Conservation (phyloP, 768 basidiomycete genomes). For the Multifurca ochricompacta region DNA sequence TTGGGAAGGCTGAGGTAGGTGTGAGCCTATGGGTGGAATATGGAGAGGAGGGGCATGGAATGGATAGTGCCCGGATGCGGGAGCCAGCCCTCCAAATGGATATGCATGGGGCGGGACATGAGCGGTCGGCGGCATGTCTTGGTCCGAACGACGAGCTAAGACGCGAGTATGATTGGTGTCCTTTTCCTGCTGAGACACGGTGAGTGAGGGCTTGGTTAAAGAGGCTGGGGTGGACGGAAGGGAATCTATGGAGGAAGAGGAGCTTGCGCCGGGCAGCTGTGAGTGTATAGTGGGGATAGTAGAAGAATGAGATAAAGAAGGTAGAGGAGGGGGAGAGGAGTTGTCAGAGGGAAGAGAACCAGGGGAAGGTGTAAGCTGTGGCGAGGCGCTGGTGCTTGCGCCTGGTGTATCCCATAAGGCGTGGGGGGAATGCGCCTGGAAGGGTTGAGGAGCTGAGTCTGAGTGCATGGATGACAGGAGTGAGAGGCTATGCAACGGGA, state of each 20-base stretch:
- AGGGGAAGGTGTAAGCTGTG: conserved; percentile 16
- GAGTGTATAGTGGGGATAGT: conserved; percentile 1
- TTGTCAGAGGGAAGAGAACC: conserved; percentile 17
- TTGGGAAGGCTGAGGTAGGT: conserved; percentile 1
- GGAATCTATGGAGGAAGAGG: conserved; percentile 6
- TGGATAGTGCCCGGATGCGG: conserved; percentile 31
- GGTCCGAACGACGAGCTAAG: conserved; percentile 7
- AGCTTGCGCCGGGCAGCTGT: conserved; percentile 19
- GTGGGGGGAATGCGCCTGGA: conserved; percentile 16
- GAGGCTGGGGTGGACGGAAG: conserved; percentile 11
- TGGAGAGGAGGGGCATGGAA: conserved; percentile 25
- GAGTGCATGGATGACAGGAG: conserved; percentile 18
- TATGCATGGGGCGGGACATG: conserved; percentile 16
- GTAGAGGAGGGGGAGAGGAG: conserved; percentile 6
- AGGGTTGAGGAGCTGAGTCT: conserved; percentile 15
- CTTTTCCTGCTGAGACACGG: conserved; percentile 9
- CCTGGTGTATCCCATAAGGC: conserved; percentile 23
- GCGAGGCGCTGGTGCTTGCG: conserved; percentile 21
- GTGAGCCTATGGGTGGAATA: conserved; percentile 14
- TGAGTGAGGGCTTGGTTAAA: not conserved
- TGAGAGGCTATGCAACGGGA: conserved; percentile 15
- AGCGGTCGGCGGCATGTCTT: conserved; percentile 17
- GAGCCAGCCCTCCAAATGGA: conserved; percentile 20
- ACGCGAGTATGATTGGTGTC: conserved; percentile 11
- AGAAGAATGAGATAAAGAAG: conserved; percentile 14